Evolutionary conservation across 2,329 filamentous ascomycete genomes (phyloP).

Genomic region (Ophiocordyceps australis): DNA sequence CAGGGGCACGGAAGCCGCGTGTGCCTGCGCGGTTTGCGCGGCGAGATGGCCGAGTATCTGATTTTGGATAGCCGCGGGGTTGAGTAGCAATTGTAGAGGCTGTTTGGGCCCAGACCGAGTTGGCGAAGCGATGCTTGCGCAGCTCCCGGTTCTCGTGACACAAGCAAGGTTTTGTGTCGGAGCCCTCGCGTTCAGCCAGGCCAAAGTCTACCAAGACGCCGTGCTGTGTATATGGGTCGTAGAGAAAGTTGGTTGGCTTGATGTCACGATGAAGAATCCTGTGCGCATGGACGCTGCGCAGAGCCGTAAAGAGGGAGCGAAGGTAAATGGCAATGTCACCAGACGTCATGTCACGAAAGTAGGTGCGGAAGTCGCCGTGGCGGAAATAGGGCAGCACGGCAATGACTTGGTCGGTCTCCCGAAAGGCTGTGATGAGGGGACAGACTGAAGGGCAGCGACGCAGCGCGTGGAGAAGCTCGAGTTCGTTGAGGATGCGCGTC

Average conservation of each 20-base stretch:
- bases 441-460: constrained; percentile 72
- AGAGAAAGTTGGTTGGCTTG: constrained; percentile 95
- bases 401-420: constrained; percentile 83
- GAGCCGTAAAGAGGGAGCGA: constrained; percentile 67
- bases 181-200: constrained; percentile 71
- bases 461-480: constrained; percentile 81
- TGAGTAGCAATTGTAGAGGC: constrained; percentile 31
- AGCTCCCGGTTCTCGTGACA: constrained; percentile 50
- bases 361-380: constrained; percentile 85
- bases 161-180: constrained; percentile 63
- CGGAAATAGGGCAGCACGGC: constrained; percentile 91
- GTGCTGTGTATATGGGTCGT: constrained; percentile 61
- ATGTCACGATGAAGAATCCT: constrained; percentile 88
- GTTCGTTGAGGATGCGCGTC: constrained; percentile 82
- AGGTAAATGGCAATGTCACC: constrained; percentile 82
- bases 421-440: constrained; percentile 92
- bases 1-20: constrained; percentile 85
- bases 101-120: constrained; percentile 35
- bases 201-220: constrained; percentile 98
- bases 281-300: constrained; percentile 66
- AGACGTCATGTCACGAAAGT: constrained; percentile 81
- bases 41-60: constrained; percentile 71
- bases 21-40: constrained; percentile 91
- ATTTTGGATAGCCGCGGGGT: constrained; percentile 68
- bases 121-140: constrained; percentile 40